These are phyloP conservation scores for Lithocarpus polystachyus DNA, from an alignment of 306 rosid species.

Conservation along the genomic window DNA sequence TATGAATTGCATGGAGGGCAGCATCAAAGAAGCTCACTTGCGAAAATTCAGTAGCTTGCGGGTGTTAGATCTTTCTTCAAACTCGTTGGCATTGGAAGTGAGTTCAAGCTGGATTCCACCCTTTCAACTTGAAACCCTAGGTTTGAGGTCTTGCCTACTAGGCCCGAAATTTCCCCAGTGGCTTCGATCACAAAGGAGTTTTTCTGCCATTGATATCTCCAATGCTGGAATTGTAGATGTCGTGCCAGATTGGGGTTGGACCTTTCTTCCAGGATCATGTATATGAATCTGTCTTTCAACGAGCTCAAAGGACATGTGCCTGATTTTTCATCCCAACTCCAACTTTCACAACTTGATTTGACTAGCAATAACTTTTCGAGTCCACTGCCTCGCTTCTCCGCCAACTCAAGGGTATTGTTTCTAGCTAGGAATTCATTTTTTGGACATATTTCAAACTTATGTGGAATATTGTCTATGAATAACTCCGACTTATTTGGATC, in stretches of 20 bases:
- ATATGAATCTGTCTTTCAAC: constrained; percentile 6
- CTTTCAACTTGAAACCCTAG: constrained; percentile 12
- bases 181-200: constrained; percentile 17
- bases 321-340: constrained; percentile 6
- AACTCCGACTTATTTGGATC: background rate
- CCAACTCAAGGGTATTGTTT: background rate
- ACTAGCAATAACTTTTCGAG: background rate
- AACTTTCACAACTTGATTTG: constrained; percentile 17
- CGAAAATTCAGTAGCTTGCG: constrained; percentile 1
- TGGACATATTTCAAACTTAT: background rate
- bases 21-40: background rate
- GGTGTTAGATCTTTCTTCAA: constrained; percentile 14
- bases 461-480: constrained; percentile 9
- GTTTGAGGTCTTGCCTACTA: background rate
- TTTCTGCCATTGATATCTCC: constrained; percentile 10
- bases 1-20: background rate
- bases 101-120: constrained; percentile 17
- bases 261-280: background rate
- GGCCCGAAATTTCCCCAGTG: constrained; percentile 26
- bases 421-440: background rate
- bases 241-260: constrained; percentile 32
- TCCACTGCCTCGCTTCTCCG: constrained; percentile 13
- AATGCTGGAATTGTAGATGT: background rate
- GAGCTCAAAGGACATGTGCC: background rate
- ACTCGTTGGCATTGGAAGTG: background rate